These are phyloP conservation scores for Alternaria ventricosa DNA, from an alignment of 2,329 filamentous ascomycete species.

Conservation along the genomic window DNA sequence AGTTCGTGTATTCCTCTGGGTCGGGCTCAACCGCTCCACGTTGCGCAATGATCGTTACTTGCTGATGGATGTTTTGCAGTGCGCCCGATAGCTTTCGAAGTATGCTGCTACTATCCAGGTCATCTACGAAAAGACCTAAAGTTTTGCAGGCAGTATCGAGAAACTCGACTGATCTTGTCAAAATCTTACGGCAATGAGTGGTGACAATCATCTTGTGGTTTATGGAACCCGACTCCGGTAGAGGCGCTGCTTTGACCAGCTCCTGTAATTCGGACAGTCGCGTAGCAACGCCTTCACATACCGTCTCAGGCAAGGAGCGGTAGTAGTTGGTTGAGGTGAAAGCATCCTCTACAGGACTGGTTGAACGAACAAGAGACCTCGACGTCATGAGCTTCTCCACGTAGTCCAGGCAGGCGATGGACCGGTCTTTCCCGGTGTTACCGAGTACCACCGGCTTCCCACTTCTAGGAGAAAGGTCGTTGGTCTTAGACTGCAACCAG, in stretches of 20 bases:
- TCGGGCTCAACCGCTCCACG: conserved; percentile 6
- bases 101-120: conserved; percentile 25
- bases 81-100: conserved; percentile 38
- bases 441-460: not conserved
- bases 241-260: not conserved
- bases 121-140: conserved; percentile 29
- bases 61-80: conserved; percentile 22
- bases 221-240: not conserved
- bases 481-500: conserved; percentile 24
- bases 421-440: conserved; percentile 1
- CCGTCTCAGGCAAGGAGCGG: conserved; percentile 24
- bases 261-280: conserved; percentile 1
- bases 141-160: conserved; percentile 21
- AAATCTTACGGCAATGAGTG: conserved; percentile 18
- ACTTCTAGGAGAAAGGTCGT: not conserved
- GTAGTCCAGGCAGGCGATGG: conserved; percentile 25
- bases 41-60: conserved; percentile 1
- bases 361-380: conserved; percentile 12
- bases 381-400: conserved; percentile 34
- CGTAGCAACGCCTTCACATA: conserved; percentile 6
- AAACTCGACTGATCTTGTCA: conserved; percentile 14
- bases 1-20: conserved; percentile 11
- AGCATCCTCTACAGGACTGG: conserved; percentile 21
- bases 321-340: conserved; percentile 39
- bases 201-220: conserved; percentile 26